These are phyloP conservation scores for Cercospora citrullina DNA, from an alignment of 2,329 filamentous ascomycete genomes.

Conservation along the genomic window DNA sequence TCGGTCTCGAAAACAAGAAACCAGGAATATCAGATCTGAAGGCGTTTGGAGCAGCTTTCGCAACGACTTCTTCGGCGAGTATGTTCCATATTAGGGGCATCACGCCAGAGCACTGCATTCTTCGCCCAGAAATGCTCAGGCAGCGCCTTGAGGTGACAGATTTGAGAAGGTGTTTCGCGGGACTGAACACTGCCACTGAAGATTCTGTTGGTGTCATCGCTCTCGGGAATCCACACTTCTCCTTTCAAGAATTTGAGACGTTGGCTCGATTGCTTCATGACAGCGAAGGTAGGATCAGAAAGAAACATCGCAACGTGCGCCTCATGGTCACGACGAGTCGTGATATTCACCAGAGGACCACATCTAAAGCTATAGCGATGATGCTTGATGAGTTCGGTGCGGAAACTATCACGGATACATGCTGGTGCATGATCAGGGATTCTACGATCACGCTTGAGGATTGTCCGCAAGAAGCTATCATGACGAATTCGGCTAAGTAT, in stretches of 20 bases:
- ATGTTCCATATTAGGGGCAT: constrained; percentile 50
- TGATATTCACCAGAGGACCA: background rate
- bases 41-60: constrained; percentile 50
- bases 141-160: constrained; percentile 3
- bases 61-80: constrained; percentile 44
- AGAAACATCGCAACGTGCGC: background rate
- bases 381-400: constrained; percentile 43
- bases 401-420: constrained; percentile 48
- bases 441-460: constrained; percentile 38
- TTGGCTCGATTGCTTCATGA: constrained; percentile 34
- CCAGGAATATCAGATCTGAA: constrained; percentile 42
- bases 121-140: constrained; percentile 1
- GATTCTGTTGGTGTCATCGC: constrained; percentile 43
- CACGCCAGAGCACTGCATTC: constrained; percentile 41
- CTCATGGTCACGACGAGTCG: constrained; percentile 20
- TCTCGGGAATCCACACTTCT: constrained; percentile 51
- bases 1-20: constrained; percentile 37
- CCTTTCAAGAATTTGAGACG: constrained; percentile 40
- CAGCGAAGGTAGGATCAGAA: background rate
- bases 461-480: constrained; percentile 35
- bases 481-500: constrained; percentile 52
- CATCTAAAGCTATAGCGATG: constrained; percentile 35
- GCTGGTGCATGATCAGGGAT: constrained; percentile 51
- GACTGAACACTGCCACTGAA: constrained; percentile 20
- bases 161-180: constrained; percentile 1